Evolutionary conservation across 768 basidiomycete genomes (phyloP).

Genomic region (Boletales sp.): DNA sequence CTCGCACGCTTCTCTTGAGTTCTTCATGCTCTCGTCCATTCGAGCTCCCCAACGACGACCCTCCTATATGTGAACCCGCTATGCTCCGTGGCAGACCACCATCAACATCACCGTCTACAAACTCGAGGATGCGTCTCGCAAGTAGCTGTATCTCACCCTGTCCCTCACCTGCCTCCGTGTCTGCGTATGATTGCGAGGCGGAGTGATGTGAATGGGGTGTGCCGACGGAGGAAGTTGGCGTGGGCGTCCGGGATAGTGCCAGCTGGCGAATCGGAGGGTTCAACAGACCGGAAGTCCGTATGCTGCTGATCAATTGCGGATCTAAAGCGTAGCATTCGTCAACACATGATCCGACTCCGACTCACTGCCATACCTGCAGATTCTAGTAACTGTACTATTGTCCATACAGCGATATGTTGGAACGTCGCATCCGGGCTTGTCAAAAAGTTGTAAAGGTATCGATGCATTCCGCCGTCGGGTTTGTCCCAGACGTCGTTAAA

Average conservation of each 20-base stretch:
- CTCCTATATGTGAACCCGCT: constrained; percentile 62
- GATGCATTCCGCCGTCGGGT: constrained; percentile 96
- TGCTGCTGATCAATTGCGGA: constrained; percentile 84
- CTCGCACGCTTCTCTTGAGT: constrained; percentile 74
- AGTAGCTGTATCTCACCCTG: constrained; percentile 89
- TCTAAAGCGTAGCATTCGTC: constrained; percentile 42
- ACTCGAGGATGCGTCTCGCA: constrained; percentile 79
- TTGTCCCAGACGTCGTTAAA: constrained; percentile 99
- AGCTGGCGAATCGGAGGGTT: constrained; percentile 86
- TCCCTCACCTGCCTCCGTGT: constrained; percentile 82
- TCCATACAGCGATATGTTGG: constrained; percentile 99
- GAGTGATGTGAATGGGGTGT: constrained; percentile 72
- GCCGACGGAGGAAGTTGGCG: constrained; percentile 69
- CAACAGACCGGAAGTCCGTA: constrained; percentile 77
- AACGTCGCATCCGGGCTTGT: constrained; percentile 93
- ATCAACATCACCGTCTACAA: constrained; percentile 74
- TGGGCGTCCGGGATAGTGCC: constrained; percentile 64
- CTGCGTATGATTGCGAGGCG: constrained; percentile 68
- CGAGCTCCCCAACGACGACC: constrained; percentile 62
- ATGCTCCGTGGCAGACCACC: constrained; percentile 57
- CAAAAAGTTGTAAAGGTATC: constrained; percentile 90
- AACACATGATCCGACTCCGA: not conserved
- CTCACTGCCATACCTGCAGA: constrained; percentile 64
- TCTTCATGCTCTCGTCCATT: constrained; percentile 70
- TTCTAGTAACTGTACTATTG: constrained; percentile 94